phyloP scores from a whole-genome alignment of 2,329 filamentous ascomycete genomes.

The Furcasterigmium furcatum region DNA sequence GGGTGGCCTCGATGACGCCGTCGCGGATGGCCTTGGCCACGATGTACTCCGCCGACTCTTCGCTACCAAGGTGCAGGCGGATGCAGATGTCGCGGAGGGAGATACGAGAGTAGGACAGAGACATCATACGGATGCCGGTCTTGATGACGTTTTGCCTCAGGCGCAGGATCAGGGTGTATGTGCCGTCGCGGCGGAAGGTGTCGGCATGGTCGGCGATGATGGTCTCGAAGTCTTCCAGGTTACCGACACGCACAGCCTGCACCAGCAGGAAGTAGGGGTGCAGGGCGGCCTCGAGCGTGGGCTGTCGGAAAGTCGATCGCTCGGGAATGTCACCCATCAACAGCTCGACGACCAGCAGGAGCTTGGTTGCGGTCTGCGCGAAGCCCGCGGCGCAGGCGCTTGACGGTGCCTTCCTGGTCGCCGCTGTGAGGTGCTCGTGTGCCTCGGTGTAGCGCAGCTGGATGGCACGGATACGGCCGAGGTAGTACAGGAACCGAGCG shows the following conservation, averaged over 20 bases:
- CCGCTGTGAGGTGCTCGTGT: slow-evolving; percentile 88
- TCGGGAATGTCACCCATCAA: slow-evolving; percentile 99
- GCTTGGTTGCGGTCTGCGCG: slow-evolving; percentile 92
- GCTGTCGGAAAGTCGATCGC: slow-evolving; percentile 87
- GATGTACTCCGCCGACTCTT: slow-evolving; percentile 98
- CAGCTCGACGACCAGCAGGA: slow-evolving; percentile 93
- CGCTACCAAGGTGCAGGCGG: slow-evolving; percentile 85
- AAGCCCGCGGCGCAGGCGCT: slow-evolving; percentile 88
- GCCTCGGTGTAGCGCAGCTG: slow-evolving; percentile 97
- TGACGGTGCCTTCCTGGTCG: slow-evolving; percentile 91
- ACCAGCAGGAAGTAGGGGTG: slow-evolving; percentile 93
- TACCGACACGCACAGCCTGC: slow-evolving; percentile 93
- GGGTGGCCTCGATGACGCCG: slow-evolving; percentile 90
- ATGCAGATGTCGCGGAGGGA: slow-evolving; percentile 97
- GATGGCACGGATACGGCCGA: slow-evolving; percentile 93
- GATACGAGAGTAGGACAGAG: slow-evolving; percentile 94
- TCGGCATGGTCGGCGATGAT: slow-evolving; percentile 78
- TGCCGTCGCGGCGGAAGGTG: slow-evolving; percentile 88
- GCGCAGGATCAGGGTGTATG: slow-evolving; percentile 91
- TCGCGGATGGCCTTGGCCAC: slow-evolving; percentile 98
- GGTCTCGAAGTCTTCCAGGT: slow-evolving; percentile 88
- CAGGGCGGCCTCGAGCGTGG: slow-evolving; percentile 80
- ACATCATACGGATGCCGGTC: slow-evolving; percentile 99
- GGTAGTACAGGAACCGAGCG: slow-evolving; percentile 94
- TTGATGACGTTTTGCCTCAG: slow-evolving; percentile 98